These are phyloP conservation scores for Abelmoschus esculentus DNA, from an alignment of 345 rosid species.

Conservation along the genomic window DNA sequence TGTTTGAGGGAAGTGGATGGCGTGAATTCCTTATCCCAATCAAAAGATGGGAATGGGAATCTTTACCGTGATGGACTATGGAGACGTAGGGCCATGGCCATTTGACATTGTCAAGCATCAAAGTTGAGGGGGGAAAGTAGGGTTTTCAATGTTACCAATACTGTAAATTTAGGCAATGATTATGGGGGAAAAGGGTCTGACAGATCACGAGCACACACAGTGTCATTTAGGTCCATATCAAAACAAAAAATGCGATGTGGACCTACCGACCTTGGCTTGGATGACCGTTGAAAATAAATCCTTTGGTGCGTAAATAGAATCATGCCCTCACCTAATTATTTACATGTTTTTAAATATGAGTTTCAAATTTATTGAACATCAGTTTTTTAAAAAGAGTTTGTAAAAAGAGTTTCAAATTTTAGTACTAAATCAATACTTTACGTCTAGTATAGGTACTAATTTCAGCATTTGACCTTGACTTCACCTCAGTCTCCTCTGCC, in stretches of 20 bases:
- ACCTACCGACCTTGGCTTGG: background rate
- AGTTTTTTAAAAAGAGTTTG: too few relatives aligned
- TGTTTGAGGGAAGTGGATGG: background rate
- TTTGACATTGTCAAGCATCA: background rate
- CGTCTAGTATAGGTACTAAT: too few relatives aligned
- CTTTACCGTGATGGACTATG: background rate
- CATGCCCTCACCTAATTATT: background rate
- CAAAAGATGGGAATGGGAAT: slow-evolving; percentile 3
- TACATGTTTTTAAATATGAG: too few relatives aligned
- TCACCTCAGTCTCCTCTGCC: too few relatives aligned
- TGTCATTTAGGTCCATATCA: background rate
- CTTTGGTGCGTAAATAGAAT: background rate
- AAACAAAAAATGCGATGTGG: background rate
- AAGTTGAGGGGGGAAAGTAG: background rate
- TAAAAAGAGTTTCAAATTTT: background rate
- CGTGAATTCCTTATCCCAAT: background rate
- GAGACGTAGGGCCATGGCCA: background rate
- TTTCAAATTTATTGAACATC: too few relatives aligned
- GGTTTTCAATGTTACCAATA: background rate
- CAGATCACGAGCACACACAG: background rate
- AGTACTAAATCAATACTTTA: too few relatives aligned
- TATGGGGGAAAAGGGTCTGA: background rate
- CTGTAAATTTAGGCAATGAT: background rate
- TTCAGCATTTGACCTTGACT: too few relatives aligned
- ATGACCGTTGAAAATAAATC: too few relatives aligned